Base-by-base conservation (phyloP, 805 yeast genomes). In the Priceomyces medius region DNA sequence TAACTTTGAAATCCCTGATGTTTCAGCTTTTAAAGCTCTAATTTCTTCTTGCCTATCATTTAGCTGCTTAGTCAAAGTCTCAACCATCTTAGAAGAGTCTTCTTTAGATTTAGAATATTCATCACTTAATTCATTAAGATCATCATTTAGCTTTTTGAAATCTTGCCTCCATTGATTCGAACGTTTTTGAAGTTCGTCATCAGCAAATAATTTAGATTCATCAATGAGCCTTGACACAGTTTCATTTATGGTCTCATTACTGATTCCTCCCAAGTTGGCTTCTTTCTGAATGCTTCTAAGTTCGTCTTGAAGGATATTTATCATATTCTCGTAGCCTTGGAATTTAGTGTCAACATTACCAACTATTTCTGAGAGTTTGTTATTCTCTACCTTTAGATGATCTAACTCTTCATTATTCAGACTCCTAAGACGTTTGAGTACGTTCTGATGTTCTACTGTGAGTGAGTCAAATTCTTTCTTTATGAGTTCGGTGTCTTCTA, bases 241-340 rank as follows among this genome's bases (percentile, higher is more conserved):
- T 23, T 36, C 32, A 19, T 24, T 24, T 8, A 36, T 38, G 14
- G 32, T 38, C 7, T 33, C 38, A 20, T 39, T 19, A 28, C 35
- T 37, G 5, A 32, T 19, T 6, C 14, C 21, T 19, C 14, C 35
- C 5, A 19, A 18, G 14, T 40, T 34, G 12, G 40, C 40, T 7
- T 35, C 18, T 14, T 48, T 53, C 29, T 55, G 58, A 36, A 64
- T 53, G 3, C 56, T 59, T 33, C 58, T 55, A 5, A 66, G 64
- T 37, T 66, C 71, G 12, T 45, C 43, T 41, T 64, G 68, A 7
- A 66, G 51, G 13, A 49, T 45, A 37, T 63, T 65, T 13, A 66
- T 64, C 20, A 56, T 48, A 3, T 42, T 44, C 44, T 64, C 66
- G 41, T 64, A 63, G 35, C 61, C 58, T 10, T 56, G 57, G 16